Evolutionary conservation across 768 basidiomycete genomes (phyloP), one percentile per base, ranked within the genome.

Genomic region (Podaxis carcinomalis): DNA sequence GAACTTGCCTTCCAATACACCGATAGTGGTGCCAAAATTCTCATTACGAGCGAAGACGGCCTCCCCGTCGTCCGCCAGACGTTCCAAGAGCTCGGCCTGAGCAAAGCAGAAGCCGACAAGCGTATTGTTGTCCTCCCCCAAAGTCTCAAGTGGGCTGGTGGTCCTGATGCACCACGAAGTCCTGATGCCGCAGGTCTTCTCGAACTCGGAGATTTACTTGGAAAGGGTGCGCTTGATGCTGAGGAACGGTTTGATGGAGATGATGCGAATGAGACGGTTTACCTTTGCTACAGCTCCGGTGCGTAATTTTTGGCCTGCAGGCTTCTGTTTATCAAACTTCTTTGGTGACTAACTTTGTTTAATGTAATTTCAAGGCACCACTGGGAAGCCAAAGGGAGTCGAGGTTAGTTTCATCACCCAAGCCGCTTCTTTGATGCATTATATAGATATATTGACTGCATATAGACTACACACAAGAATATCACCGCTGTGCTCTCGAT

Each of bases 301-400:
- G 16, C 36, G 65, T 53, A 50, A 39, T 56, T 42, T 19, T 35
- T 51, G 6, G 4, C n/a, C 47, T 32, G 14, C 10, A 57, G 32
- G 35, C 36, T 14, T 4, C 40, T 21, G 25, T 23, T 7, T 11
- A 58, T 47, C n/a, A 51, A 21, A 25, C 37, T 40, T 23, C 35
- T 57, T 56, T 19, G 13, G 16, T 51, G 16, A 14, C 52, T 55
- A 5, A 19, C 21, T 25, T n/a, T 32, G 51, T 14, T 28, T 40
- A 54, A 7, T 14, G 19, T 27, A 21, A 25, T 2, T 60, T 77
- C 73, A 74, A 69, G 91, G 91, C 4, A 93, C 91, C 0, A 91
- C 89, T 0, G 89, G 91, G 1, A 85, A 85, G 63, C 86, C 92
- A 2, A 94, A 93, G 72, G 92, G 81, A 56, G 80, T 82, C 19